Evolutionary conservation across 495 filamentous ascomycete species (phyloP), one percentile per base, ranked within the genome.

Genomic region (Podospora pseudopauciseta): DNA sequence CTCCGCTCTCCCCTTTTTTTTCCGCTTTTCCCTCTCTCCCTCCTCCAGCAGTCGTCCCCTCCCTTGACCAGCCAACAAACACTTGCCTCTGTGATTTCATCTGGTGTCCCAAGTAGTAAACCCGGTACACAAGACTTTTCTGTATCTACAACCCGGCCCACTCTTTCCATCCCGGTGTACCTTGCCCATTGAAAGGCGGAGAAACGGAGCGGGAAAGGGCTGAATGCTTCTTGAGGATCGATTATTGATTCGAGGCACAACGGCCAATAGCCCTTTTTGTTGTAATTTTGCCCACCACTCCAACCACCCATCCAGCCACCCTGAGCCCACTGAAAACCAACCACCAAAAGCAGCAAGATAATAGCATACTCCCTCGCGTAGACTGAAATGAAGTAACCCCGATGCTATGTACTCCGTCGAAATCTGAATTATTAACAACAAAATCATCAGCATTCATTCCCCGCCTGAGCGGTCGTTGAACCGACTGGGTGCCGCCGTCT

Each of bases 351-450:
- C 23, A 59, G 56, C 19, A 27, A 59, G 19, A 59, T 20, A 23
- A 59, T 6, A 59, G 5, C 19, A 59, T 59, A 59, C 39, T 49
- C 39, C 39, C 39, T 49, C 13, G 39, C 39, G 39, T 11, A 49
- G 39, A 49, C 15, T 20, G 56, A 59, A 23, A 59, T 18, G 9
- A 59, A 59, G 56, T 59, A 55, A 60, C 39, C 39, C 39, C 57
- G 34, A 69, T 67, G 64, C 64, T 70, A 66, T 66, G 65, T 67
- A 70, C 53, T 70, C 63, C 63, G 7, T 28, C 26, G 5, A 60
- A 66, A 60, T 34, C 65, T 23, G 58, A 69, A 69, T 26, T 66
- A 66, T 66, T 62, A 65, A 69, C 68, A 66, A 69, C 49, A 59
- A 69, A 69, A 65, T 65, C 30, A 60, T 20, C 19, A 20, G 20